These are phyloP conservation scores for Salix exigua DNA, from an alignment of 345 rosid genomes.

Conservation along the genomic window DNA sequence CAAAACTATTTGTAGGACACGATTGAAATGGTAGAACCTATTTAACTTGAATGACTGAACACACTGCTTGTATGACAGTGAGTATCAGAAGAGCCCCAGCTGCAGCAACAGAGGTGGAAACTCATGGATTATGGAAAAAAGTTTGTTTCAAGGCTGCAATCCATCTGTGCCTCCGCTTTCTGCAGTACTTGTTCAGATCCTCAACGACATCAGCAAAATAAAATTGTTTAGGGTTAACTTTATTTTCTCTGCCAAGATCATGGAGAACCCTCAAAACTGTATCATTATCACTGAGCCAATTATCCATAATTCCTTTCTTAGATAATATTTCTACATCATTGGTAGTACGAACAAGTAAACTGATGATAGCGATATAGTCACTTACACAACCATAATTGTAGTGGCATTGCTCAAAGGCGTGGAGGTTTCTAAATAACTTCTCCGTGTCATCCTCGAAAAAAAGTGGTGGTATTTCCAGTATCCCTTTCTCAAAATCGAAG, in stretches of 20 bases:
- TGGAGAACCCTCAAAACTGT: neutral
- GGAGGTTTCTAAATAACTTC: slow-evolving; percentile 7
- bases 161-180: slow-evolving; percentile 11
- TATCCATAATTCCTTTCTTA: slow-evolving; percentile 1
- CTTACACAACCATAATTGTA: neutral
- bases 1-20: neutral
- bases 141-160: slow-evolving; percentile 7
- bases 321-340: slow-evolving; percentile 11
- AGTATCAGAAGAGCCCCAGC: slow-evolving; percentile 4
- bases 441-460: neutral
- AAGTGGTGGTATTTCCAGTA: slow-evolving; percentile 10
- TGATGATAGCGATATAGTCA: neutral
- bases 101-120: slow-evolving; percentile 5
- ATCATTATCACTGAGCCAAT: neutral
- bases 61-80: slow-evolving; percentile 13
- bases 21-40: neutral
- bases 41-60: neutral
- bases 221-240: neutral
- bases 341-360: neutral
- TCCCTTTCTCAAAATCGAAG: slow-evolving; percentile 7
- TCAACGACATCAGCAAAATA: neutral
- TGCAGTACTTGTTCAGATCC: neutral
- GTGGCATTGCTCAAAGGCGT: slow-evolving; percentile 20
- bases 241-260: neutral
- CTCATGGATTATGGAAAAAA: slow-evolving; percentile 27